Base-by-base conservation (phyloP, 371 early-diverging fungal genomes). In the Encephalitozoon cuniculi region DNA sequence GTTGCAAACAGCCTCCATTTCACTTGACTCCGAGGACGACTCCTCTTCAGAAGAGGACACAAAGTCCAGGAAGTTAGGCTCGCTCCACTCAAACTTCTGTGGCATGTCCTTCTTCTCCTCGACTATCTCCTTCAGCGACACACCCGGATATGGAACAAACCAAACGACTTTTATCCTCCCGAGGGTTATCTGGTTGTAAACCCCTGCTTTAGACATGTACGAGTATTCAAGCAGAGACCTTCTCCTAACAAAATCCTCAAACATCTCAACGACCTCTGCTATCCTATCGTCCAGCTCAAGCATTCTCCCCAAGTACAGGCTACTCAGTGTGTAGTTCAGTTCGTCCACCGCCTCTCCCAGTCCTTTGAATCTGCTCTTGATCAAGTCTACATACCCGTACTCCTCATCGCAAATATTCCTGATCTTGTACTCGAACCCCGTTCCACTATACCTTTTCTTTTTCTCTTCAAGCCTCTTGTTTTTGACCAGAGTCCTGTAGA, bases 291-390 rank as follows among this genome's bases (percentile, higher is more conserved):
- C 51, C 0, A 81, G 43, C 0, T 18, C n/a, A 15, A 78, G 64
- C 65, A 65, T 64, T n/a, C 55, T 49, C 23, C 28, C 51, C 21
- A 78, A 44, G 34, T 74, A 75, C 18, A 81, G 32, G 63, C 21
- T 44, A 6, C 54, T 40, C 15, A 81, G 21, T 0, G 81, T 75
- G 2, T 46, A 18, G 9, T 75, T 70, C 6, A 81, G 15, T 34
- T 75, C 78, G 54, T 68, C 64, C n/a, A 81, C 59, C 0, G 75
- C 67, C 15, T 77, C 70, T 26, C 72, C 76, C 37, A 81, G 72
- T 18, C 53, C 52, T 63, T 32, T 63, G 39, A 65, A 81, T 64
- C 59, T 74, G 26, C 67, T 32, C 63, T 75, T 78, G 11, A 78
- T 44, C 30, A 81, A 68, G 41, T 55, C 64, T 21, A 78, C 63